Conservation (phyloP, 768 basidiomycete species). For the Gymnopilus junonius region DNA sequence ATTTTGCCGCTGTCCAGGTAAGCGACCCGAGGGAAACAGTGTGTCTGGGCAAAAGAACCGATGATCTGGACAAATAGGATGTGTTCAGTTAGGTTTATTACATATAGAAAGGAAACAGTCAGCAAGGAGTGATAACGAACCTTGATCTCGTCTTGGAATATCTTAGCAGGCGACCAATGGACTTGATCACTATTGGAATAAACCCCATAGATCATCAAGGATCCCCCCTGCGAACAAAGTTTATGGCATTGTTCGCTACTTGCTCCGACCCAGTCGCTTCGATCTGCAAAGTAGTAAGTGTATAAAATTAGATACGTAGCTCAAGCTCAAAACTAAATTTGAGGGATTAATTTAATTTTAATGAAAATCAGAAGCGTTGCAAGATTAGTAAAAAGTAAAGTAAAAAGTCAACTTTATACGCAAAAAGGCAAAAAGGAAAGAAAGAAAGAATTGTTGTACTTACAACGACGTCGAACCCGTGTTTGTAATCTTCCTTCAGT, state of each 20-base stretch:
- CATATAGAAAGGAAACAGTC: background rate
- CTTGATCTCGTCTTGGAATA: slow-evolving; percentile 68
- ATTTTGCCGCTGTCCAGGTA: slow-evolving; percentile 89
- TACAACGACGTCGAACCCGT: slow-evolving; percentile 87
- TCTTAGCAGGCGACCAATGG: slow-evolving; percentile 86
- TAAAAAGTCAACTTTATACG: too few species aligned
- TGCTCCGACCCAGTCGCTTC: slow-evolving; percentile 79
- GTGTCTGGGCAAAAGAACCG: slow-evolving; percentile 88
- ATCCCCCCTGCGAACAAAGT: slow-evolving; percentile 90
- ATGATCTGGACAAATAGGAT: slow-evolving; percentile 69
- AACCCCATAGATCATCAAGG: slow-evolving; percentile 88
- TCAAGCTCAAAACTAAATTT: slow-evolving; percentile 6
- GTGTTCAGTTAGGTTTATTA: background rate
- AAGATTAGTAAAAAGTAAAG: background rate
- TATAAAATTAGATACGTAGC: background rate
- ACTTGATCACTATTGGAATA: slow-evolving; percentile 85
- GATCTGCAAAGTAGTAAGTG: slow-evolving; percentile 17
- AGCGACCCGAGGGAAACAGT: slow-evolving; percentile 89
- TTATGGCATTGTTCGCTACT: slow-evolving; percentile 82
- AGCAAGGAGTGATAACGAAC: slow-evolving; percentile 22
- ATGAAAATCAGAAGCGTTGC: background rate
- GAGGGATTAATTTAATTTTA: background rate
- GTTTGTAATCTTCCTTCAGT: slow-evolving; percentile 77
- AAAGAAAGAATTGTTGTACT: slow-evolving; percentile 2
- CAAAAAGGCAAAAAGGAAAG: background rate